Conservation (phyloP, 2,329 filamentous ascomycete species). For the Beauveria asiatica region DNA sequence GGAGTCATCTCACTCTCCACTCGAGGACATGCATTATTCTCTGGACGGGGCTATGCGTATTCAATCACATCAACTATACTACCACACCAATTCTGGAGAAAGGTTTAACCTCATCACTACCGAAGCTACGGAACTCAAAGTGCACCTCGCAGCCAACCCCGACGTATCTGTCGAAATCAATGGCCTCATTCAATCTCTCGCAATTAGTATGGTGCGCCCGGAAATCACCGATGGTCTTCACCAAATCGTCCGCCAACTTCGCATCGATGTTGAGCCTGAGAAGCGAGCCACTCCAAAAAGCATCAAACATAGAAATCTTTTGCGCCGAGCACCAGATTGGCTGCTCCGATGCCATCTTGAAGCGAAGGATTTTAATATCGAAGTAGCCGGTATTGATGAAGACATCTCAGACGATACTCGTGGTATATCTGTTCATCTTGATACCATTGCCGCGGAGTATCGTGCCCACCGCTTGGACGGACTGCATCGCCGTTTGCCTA, state of each 20-base stretch:
- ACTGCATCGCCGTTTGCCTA: conserved; percentile 45
- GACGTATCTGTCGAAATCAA: conserved; percentile 75
- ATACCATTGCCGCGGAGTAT: conserved; percentile 84
- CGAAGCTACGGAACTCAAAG: conserved; percentile 79
- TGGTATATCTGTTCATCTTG: conserved; percentile 77
- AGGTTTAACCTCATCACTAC: conserved; percentile 83
- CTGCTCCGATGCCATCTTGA: conserved; percentile 76
- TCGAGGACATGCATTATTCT: conserved; percentile 80
- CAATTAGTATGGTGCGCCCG: conserved; percentile 78
- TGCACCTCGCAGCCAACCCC: conserved; percentile 75
- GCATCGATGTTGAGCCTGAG: conserved; percentile 57
- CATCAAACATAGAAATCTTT: conserved; percentile 53
- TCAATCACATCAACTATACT: conserved; percentile 84
- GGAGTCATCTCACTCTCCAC: conserved; percentile 87
- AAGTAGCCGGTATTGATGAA: conserved; percentile 81
- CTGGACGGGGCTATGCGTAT: conserved; percentile 74
- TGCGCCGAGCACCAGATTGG: conserved; percentile 77
- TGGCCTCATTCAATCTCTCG: conserved; percentile 77
- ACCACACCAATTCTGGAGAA: conserved; percentile 75
- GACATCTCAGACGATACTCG: conserved; percentile 74
- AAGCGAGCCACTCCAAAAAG: conserved; percentile 43
- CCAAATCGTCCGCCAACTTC: conserved; percentile 80
- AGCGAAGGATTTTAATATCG: conserved; percentile 79
- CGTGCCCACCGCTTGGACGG: conserved; percentile 69
- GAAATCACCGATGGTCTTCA: conserved; percentile 90